Conservation (phyloP, 2,329 filamentous ascomycete genomes). For the Bipolaris sorokiniana region DNA sequence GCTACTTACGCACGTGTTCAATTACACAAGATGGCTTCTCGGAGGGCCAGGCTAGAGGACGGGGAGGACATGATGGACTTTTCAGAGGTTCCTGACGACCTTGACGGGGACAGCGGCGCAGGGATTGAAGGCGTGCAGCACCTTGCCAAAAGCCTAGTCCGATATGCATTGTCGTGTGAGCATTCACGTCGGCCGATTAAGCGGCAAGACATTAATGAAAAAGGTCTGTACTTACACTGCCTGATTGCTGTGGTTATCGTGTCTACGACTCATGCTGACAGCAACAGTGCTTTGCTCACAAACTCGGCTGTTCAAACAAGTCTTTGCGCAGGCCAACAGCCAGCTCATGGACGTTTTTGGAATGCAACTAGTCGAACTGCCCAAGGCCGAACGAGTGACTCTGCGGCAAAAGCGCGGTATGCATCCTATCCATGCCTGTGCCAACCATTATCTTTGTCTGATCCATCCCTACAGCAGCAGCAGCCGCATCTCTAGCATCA, state of each 20-base stretch:
- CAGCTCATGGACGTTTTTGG: slow-evolving; percentile 77
- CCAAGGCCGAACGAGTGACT: slow-evolving; percentile 79
- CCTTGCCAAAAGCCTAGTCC: slow-evolving; percentile 67
- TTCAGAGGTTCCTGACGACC: neutral
- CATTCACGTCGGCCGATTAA: slow-evolving; percentile 65
- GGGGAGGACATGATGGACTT: slow-evolving; percentile 26
- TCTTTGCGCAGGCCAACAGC: slow-evolving; percentile 79
- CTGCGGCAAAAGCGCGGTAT: slow-evolving; percentile 78
- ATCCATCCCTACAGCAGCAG: slow-evolving; percentile 20
- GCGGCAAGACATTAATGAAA: slow-evolving; percentile 63
- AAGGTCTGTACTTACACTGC: slow-evolving; percentile 42
- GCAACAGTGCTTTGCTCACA: slow-evolving; percentile 69
- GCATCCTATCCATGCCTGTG: slow-evolving; percentile 17
- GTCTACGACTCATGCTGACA: slow-evolving; percentile 11
- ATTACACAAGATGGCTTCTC: slow-evolving; percentile 1
- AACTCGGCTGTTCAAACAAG: slow-evolving; percentile 72
- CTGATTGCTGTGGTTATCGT: neutral
- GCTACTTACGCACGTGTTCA: neutral
- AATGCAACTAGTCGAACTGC: slow-evolving; percentile 90
- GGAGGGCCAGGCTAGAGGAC: slow-evolving; percentile 27
- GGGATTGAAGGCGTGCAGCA: slow-evolving; percentile 37
- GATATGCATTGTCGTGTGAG: slow-evolving; percentile 66
- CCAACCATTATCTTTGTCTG: neutral
- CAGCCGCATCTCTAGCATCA: slow-evolving; percentile 64
- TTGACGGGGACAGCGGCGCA: slow-evolving; percentile 33